Evolutionary conservation across 139 green algal genomes (phyloP), one percentile per base, ranked within the genome.

Genomic region (Closterium sp.): DNA sequence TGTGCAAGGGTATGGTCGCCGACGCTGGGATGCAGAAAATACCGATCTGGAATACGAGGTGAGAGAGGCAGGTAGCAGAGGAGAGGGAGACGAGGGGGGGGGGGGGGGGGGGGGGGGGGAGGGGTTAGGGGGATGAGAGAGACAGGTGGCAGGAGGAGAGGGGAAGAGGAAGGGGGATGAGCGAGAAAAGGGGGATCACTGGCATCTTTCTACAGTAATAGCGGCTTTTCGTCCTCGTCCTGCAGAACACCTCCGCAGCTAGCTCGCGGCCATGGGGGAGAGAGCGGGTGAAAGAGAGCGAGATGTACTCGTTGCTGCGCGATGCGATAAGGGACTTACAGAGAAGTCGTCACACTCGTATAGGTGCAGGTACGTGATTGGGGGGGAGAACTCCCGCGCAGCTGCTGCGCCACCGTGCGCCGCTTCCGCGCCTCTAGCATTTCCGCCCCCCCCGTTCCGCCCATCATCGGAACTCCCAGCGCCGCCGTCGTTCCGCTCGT

Each of bases 311-410:
- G n/a, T n/a, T n/a, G n/a, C n/a, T n/a, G n/a, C n/a, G n/a, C n/a
- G n/a, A n/a, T n/a, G n/a, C n/a, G n/a, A n/a, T n/a, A 76, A 76
- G 4, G 1, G 30, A 30, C 90, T 87, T 34, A 98, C 91, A 2
- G 96, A 96, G 33, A 99, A 91, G n/a, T 91, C 55, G 0, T 34
- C 30, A 87, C 97, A 96, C 92, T 99, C 97, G 91, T 97, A 95
- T 7, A 98, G 96, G 66, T 97, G 93, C 30, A 98, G 93, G 92
- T 99, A 98, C n/a, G 95, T 98, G 89, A 98, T 97, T 85, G 94
- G 94, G 1, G 94, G 92, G n/a, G 91, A 36, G n/a, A 5, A 91
- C 32, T 36, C 25, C 25, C 88, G 91, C 10, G 69, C 10, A 31
- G 1, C 30, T 21, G 86, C 35, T n/a, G 89, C 28, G 28, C 34